Evolutionary conservation across 257 asterid genomes (phyloP), one percentile per base, ranked within the genome.

Genomic region (Solanum ossicruentum): DNA sequence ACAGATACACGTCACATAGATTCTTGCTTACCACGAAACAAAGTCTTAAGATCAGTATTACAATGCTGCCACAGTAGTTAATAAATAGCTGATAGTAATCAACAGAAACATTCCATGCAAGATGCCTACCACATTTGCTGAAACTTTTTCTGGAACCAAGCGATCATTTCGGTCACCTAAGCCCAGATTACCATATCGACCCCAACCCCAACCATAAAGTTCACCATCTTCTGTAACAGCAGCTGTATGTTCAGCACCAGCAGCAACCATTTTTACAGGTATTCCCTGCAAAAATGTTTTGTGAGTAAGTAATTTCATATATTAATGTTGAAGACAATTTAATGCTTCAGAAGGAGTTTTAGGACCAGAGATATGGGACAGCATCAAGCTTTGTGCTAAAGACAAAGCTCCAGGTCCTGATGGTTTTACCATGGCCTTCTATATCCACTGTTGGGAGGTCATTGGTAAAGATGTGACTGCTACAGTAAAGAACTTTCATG

Each of bases 141-240:
- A 88, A 87, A 93, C 99, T 92, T 92, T 96, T 83, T 86, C 93
- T 2, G 99, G 99, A 80, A 96, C 87, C 83, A 90, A 86, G 69
- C 97, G 98, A 87, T 96, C 99, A 72, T 88, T 86, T 87, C 98
- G 88, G 90, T 96, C 99, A 56, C 99, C 99, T 89, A 96, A 90
- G 58, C 99, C 99, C 90, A 96, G 88, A 88, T 96, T 96, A 86
- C 99, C 99, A 84, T 96, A 96, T 85, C 98, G 90, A 43, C 99
- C 99, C 99, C 99, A 96, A 83, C 99, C 99, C 99, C 99, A 96
- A 87, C 99, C 99, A 78, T 95, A 96, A 79, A 96, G 95, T 86
- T 93, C 96, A 72, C 98, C 99, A 71, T 93, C 97, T 92, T 95
- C 99, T 86, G 98, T 93, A 73, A 96, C 95, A 81, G 99, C 99